These are phyloP conservation scores for Elaeis guineensis DNA, from an alignment of 176 grass and related monocot genomes.

Conservation along the genomic window DNA sequence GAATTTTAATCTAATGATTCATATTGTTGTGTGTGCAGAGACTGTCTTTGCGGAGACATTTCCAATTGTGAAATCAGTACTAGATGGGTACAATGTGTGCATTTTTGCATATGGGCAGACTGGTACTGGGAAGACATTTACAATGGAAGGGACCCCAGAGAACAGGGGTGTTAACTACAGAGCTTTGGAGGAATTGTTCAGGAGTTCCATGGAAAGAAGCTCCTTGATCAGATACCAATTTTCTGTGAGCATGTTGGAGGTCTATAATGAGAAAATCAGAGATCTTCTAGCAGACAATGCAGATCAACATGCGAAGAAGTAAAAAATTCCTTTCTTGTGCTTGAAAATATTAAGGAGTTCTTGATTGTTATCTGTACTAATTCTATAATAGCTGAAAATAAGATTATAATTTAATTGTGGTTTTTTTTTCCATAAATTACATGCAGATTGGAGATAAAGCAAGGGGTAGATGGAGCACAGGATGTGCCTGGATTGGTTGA, in stretches of 20 bases:
- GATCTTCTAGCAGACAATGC: constrained; percentile 64
- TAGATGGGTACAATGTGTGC: constrained; percentile 96
- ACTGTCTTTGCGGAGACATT: constrained; percentile 59
- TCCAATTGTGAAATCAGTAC: constrained; percentile 65
- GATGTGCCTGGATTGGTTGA: constrained; percentile 77
- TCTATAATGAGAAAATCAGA: constrained; percentile 92
- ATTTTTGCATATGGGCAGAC: constrained; percentile 97
- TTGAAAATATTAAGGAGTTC: neutral
- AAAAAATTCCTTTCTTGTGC: constrained; percentile 1
- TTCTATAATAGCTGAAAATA: no score
- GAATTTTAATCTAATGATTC: constrained; percentile 12
- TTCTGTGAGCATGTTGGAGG: constrained; percentile 82
- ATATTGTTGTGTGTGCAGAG: constrained; percentile 41
- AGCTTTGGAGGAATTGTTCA: constrained; percentile 85
- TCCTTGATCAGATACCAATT: constrained; percentile 45
- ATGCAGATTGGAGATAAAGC: constrained; percentile 84
- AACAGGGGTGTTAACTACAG: constrained; percentile 94
- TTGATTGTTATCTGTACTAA: no score
- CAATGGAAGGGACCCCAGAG: constrained; percentile 83
- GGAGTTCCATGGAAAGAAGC: constrained; percentile 32
- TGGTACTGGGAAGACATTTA: constrained; percentile 89
- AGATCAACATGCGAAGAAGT: constrained; percentile 57
- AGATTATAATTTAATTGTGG: no score
- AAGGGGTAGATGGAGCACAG: constrained; percentile 69
- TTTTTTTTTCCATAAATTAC: neutral